Percentiles rank a stretch among this genome's conserved stretches.
These are phyloP conservation scores for Suillus sp. DNA, from an alignment of 768 basidiomycete genomes.

Conservation along the genomic window DNA sequence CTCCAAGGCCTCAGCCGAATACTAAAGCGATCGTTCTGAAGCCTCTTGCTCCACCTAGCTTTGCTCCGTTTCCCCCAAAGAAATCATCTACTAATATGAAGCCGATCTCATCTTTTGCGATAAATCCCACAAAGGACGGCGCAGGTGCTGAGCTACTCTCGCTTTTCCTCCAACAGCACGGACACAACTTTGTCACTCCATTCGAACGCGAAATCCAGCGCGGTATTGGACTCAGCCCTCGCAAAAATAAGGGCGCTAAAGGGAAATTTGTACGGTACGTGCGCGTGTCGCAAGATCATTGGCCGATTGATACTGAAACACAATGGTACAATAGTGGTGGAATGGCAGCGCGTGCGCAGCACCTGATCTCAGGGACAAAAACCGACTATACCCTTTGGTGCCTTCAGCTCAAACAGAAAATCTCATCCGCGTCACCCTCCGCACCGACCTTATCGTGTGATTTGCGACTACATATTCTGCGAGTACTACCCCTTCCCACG, in stretches of 20 bases:
- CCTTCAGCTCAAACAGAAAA: slow-evolving; percentile 46
- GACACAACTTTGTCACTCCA: slow-evolving; percentile 36
- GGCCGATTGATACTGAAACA: not conserved
- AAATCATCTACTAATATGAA: slow-evolving; percentile 36
- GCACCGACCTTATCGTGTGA: slow-evolving; percentile 32
- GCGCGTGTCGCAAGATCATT: not conserved
- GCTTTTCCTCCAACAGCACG: slow-evolving; percentile 53
- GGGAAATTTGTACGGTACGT: slow-evolving; percentile 53
- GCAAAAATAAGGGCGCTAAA: slow-evolving; percentile 49
- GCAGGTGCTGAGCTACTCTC: slow-evolving; percentile 53
- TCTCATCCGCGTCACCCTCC: slow-evolving; percentile 30
- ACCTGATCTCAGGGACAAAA: slow-evolving; percentile 43
- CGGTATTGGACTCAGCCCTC: slow-evolving; percentile 61
- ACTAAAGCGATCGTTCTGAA: slow-evolving; percentile 25
- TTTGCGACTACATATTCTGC: slow-evolving; percentile 46
- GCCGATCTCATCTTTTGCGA: slow-evolving; percentile 56
- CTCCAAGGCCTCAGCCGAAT: slow-evolving; percentile 22
- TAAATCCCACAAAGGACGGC: slow-evolving; percentile 52
- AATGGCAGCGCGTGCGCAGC: slow-evolving; percentile 51
- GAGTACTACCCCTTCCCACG: slow-evolving; percentile 41
- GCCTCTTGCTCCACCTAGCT: slow-evolving; percentile 32
- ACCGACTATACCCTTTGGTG: slow-evolving; percentile 56
- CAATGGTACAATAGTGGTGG: slow-evolving; percentile 47
- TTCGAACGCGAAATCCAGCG: slow-evolving; percentile 43
- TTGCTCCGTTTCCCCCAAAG: slow-evolving; percentile 26